A percentile compares a stretch with the other conserved stretches of the same genome.
phyloP scores from a whole-genome alignment of 306 rosid species.

The Mucuna pruriens region DNA sequence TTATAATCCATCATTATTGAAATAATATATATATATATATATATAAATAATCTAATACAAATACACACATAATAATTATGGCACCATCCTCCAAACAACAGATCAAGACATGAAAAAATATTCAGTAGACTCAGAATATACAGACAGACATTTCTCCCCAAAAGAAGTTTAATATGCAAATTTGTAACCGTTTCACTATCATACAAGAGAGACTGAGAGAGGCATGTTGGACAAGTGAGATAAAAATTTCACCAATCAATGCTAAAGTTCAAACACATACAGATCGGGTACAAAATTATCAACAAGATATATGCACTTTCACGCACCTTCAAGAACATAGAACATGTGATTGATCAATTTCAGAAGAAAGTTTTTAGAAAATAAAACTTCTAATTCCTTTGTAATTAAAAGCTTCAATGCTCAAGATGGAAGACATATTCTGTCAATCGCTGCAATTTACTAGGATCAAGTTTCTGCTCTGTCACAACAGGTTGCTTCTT shows the following conservation, averaged over 20 bases:
- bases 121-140: neutral
- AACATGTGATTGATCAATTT: neutral
- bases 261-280: constrained; percentile 25
- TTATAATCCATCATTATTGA: too few relatives aligned
- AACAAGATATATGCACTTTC: constrained; percentile 8
- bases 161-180: neutral
- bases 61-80: too few relatives aligned
- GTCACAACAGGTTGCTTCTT: constrained; percentile 69
- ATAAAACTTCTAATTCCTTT: constrained; percentile 22
- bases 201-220: neutral
- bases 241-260: neutral
- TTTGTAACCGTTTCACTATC: neutral
- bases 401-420: constrained; percentile 56
- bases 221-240: neutral
- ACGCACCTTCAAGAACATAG: neutral
- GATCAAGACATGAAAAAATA: neutral
- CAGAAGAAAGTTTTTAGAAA: neutral
- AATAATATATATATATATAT: too few relatives aligned
- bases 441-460: constrained; percentile 87
- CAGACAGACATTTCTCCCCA: neutral
- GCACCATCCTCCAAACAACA: neutral
- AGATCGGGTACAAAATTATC: constrained; percentile 34
- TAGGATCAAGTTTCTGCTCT: constrained; percentile 82
- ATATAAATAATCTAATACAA: neutral
- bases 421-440: constrained; percentile 92